phyloP scores from a whole-genome alignment of 2,329 filamentous ascomycete genomes.

The Pyricularia grisea region DNA sequence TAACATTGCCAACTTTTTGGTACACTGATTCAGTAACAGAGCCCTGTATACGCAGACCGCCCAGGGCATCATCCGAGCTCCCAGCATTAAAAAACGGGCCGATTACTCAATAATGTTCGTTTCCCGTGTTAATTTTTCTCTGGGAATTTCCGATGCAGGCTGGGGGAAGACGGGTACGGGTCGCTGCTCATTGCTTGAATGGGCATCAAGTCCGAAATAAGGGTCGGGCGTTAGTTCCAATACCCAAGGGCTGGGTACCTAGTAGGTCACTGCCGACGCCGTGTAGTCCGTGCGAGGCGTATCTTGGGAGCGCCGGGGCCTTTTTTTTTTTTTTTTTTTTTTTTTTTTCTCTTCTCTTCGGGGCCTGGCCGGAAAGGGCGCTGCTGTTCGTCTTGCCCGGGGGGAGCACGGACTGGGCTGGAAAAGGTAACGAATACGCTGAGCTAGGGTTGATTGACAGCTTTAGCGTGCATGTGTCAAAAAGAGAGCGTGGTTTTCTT shows the following conservation, averaged over 20 bases:
- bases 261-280: neutral
- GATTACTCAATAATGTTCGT: neutral
- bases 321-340: neutral
- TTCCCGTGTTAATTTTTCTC: neutral
- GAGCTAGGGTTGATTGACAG: neutral
- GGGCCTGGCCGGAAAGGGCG: neutral
- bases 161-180: neutral
- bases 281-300: neutral
- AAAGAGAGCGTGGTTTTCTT: neutral
- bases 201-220: neutral
- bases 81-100: neutral
- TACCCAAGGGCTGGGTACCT: neutral
- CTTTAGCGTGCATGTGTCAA: neutral
- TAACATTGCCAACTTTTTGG: neutral
- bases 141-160: neutral
- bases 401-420: neutral
- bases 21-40: neutral
- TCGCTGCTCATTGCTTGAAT: neutral
- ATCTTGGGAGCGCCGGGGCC: neutral
- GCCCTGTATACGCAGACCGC: neutral
- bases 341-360: too few relatives aligned
- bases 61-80: neutral
- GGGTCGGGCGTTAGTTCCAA: neutral
- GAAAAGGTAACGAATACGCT: neutral
- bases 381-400: neutral